phyloP scores from a whole-genome alignment of 2,329 filamentous ascomycete species.

The Seiridium unicorne region DNA sequence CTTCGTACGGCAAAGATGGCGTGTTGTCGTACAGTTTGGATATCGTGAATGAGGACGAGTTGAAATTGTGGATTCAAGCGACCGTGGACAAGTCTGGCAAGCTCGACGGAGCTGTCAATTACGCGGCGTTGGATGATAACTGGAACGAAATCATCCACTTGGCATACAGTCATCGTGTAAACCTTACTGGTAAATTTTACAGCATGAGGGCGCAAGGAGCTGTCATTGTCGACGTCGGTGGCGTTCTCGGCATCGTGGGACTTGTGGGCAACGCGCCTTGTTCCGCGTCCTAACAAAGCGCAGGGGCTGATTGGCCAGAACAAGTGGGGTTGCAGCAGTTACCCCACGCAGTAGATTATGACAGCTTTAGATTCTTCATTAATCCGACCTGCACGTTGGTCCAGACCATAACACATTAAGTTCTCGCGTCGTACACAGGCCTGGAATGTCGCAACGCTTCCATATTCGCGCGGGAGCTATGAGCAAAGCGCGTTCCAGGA shows the following conservation, averaged over 20 bases:
- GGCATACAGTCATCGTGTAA: constrained; percentile 1
- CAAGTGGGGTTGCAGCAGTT: no score
- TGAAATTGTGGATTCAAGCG: constrained; percentile 7
- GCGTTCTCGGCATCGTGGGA: constrained; percentile 2
- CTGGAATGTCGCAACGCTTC: no score
- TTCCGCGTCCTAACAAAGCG: background rate
- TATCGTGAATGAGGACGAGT: background rate
- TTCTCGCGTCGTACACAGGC: no score
- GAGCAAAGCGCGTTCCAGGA: no score
- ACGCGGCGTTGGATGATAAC: background rate
- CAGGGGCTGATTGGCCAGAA: no score
- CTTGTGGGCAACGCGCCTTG: background rate
- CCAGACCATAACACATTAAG: no score
- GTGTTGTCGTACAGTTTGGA: background rate
- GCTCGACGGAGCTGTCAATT: constrained; percentile 21
- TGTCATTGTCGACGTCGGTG: background rate
- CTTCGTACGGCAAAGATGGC: background rate
- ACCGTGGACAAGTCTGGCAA: constrained; percentile 29
- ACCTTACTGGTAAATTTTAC: background rate
- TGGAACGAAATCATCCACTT: background rate
- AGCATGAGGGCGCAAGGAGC: constrained; percentile 2
- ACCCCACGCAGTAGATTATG: no score
- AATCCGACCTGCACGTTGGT: no score
- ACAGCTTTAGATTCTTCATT: no score
- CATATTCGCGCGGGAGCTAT: no score